Conservation (phyloP, 2,329 filamentous ascomycete species). For the Stachybotrys chlorohalonatus region DNA sequence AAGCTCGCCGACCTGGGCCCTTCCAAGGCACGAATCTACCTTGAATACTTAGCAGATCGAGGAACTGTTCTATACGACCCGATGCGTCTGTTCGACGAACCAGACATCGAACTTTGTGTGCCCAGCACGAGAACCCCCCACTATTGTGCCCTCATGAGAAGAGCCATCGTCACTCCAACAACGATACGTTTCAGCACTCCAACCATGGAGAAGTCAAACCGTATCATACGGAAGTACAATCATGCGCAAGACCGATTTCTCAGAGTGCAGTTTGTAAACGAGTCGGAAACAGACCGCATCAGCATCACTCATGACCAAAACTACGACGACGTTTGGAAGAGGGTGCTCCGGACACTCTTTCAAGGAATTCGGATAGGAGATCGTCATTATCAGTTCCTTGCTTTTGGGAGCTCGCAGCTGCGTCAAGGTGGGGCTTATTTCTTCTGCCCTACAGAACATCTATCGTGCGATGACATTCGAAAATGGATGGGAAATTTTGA, state of each 20-base stretch:
- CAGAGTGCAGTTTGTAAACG: conserved; percentile 82
- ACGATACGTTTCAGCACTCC: conserved; percentile 72
- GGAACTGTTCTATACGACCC: conserved; percentile 57
- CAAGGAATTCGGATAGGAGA: conserved; percentile 79
- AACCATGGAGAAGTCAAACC: conserved; percentile 76
- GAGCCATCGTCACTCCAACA: conserved; percentile 74
- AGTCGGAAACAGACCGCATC: conserved; percentile 55
- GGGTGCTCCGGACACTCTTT: conserved; percentile 60
- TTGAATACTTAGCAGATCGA: conserved; percentile 65
- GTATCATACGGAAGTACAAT: conserved; percentile 68
- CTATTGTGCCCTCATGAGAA: conserved; percentile 68
- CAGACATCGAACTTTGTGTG: conserved; percentile 37
- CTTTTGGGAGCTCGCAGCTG: conserved; percentile 92
- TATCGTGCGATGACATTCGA: conserved; percentile 70
- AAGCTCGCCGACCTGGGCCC: conserved; percentile 39
- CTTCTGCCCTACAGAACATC: conserved; percentile 61
- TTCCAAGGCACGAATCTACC: conserved; percentile 50
- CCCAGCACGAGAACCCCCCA: conserved; percentile 48
- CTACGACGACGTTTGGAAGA: conserved; percentile 59
- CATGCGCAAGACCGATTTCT: conserved; percentile 69
- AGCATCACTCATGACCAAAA: conserved; percentile 41
- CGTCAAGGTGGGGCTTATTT: conserved; percentile 89
- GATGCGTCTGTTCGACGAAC: conserved; percentile 58
- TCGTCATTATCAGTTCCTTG: conserved; percentile 79
- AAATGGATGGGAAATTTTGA: conserved; percentile 79